Evolutionary conservation across 148 eudicot species (phyloP), one percentile per base, ranked within the genome.

Genomic region (Diospyros lotus): DNA sequence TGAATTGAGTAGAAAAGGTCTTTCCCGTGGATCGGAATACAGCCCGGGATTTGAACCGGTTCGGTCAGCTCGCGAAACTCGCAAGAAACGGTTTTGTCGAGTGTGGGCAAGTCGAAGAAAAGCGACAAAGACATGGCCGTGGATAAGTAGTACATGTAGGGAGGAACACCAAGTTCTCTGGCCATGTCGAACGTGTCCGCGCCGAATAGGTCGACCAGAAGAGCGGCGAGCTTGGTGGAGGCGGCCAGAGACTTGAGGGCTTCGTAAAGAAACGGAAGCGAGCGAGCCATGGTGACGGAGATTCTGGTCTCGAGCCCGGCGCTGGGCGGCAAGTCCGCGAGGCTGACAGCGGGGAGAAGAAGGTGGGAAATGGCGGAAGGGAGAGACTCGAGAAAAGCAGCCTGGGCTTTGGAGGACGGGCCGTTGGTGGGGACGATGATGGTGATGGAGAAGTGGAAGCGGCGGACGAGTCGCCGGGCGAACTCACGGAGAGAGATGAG

Each of bases 141-240:
- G 2, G 82, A 12, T 1, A 87, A 82, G 69, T 55, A 83, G 43
- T 83, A 87, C 14, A 85, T 63, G 53, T 79, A 87, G 0, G 83
- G 83, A 73, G 70, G 81, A 28, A 69, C 60, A 2, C 75, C 68
- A 38, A 85, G 69, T 17, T 85, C 87, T 5, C 6, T 18, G 4
- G 83, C 86, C 4, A 87, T 48, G 7, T 85, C 88, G 1, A 87
- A 81, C 0, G 82, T 79, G 15, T 87, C 90, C 8, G 83, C 80
- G 1, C 86, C 90, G 28, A 87, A 87, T 5, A 87, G 73, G 62
- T 87, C 90, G 1, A 59, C 88, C 2, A 87, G 73, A 1, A 87
- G 70, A 4, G 83, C 75, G 0, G 42, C 66, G 5, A 77, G 14
- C 3, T 51, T 28, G 0, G 54, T 39, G 56, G 73, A 9, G 11